A percentile compares a stretch with the other conserved stretches of the same genome.
These are phyloP conservation scores for Rubia yunnanensis DNA, from an alignment of 257 asterid genomes.

Conservation along the genomic window DNA sequence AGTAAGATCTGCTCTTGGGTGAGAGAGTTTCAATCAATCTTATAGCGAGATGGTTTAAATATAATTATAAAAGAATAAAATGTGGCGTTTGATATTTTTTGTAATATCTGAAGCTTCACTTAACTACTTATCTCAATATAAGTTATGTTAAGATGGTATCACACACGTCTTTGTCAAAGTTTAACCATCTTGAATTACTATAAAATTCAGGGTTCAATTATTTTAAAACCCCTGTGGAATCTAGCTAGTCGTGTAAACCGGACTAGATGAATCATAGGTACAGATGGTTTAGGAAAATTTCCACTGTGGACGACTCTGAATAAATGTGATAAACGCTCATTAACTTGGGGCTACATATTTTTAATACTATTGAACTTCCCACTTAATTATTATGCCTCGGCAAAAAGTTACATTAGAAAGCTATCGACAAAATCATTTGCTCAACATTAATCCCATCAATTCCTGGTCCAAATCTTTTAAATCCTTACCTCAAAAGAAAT, in stretches of 20 bases:
- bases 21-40: no score
- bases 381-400: constrained; percentile 9
- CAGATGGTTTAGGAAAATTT: constrained; percentile 32
- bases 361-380: constrained; percentile 7
- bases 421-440: constrained; percentile 55
- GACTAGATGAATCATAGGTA: neutral
- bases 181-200: no score
- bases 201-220: no score
- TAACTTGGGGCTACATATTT: neutral
- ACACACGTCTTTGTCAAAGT: no score
- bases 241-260: neutral
- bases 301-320: constrained; percentile 38
- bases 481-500: constrained; percentile 17
- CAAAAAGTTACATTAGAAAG: constrained; percentile 15
- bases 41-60: no score
- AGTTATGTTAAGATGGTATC: no score
- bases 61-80: no score
- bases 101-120: no score
- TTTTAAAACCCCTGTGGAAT: no score
- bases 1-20: no score
- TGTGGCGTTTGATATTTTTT: no score
- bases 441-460: constrained; percentile 19
- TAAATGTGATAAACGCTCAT: neutral
- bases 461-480: constrained; percentile 25
- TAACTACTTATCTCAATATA: no score